phyloP scores from a whole-genome alignment of 208 protist species.

The Acanthamoeba castellanii region DNA sequence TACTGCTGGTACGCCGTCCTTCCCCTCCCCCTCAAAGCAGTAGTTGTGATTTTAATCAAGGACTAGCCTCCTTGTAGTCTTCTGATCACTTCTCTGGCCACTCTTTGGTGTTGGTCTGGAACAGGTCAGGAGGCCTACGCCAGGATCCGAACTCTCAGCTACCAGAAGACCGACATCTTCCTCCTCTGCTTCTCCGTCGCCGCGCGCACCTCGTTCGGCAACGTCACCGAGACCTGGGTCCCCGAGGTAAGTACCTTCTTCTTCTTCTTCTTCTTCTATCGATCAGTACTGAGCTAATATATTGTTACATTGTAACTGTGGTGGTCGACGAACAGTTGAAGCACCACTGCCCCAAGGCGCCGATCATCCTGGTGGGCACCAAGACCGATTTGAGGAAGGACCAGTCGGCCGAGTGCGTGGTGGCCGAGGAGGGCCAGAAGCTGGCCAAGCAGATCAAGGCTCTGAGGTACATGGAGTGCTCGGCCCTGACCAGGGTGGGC shows the following conservation, averaged over 20 bases:
- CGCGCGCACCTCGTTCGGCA: slow-evolving; percentile 69
- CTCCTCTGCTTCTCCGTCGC: slow-evolving; percentile 74
- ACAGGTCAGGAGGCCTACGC: slow-evolving; percentile 72
- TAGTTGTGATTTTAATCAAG: too few species aligned
- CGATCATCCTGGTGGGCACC: slow-evolving; percentile 73
- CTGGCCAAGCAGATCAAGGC: slow-evolving; percentile 75
- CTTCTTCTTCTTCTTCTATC: too few species aligned
- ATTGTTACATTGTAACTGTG: too few species aligned
- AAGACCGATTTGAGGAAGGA: slow-evolving; percentile 78
- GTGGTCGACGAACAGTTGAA: slow-evolving; percentile 71
- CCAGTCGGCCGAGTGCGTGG: slow-evolving; percentile 11
- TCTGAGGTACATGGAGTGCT: slow-evolving; percentile 73
- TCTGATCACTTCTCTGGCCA: background rate
- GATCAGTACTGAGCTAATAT: too few species aligned
- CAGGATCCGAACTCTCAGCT: slow-evolving; percentile 72
- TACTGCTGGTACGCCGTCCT: slow-evolving; percentile 50
- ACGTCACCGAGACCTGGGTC: slow-evolving; percentile 74
- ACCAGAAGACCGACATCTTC: slow-evolving; percentile 77
- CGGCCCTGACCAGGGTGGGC: slow-evolving; percentile 53
- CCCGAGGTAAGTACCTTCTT: slow-evolving; percentile 75
- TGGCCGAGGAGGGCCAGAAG: slow-evolving; percentile 39
- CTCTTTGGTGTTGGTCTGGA: too few species aligned
- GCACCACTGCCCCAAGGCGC: slow-evolving; percentile 76
- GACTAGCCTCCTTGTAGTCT: background rate
- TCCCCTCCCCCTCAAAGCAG: too few species aligned